These are phyloP conservation scores for Thraustochytrium sp. DNA, from an alignment of 352 stramenopile genomes.

Conservation along the genomic window DNA sequence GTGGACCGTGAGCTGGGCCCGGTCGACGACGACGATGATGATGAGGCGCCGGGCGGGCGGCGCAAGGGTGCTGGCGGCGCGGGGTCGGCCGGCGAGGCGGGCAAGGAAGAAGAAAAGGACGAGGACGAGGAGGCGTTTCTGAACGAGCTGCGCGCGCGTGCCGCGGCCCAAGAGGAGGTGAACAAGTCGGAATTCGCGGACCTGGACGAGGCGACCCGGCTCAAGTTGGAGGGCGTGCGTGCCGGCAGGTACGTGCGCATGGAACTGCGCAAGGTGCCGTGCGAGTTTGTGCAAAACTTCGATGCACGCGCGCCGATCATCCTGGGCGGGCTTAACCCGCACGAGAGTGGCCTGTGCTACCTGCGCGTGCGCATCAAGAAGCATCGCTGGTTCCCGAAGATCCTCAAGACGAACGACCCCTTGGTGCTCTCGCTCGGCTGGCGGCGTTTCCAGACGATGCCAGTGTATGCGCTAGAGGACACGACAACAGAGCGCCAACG, in stretches of 20 bases:
- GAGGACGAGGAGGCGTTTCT: slow-evolving; percentile 51
- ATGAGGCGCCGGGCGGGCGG: slow-evolving; percentile 57
- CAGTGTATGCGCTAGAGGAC: slow-evolving; percentile 97
- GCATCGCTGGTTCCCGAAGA: slow-evolving; percentile 96
- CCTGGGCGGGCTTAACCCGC: slow-evolving; percentile 87
- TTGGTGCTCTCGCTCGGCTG: slow-evolving; percentile 97
- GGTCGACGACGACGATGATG: slow-evolving; percentile 52
- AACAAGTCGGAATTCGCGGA: slow-evolving; percentile 39
- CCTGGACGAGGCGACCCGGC: slow-evolving; percentile 54
- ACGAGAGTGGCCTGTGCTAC: slow-evolving; percentile 89
- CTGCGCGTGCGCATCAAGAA: slow-evolving; percentile 96
- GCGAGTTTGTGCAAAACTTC: slow-evolving; percentile 91
- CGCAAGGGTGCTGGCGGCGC: slow-evolving; percentile 40
- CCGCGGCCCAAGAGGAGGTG: background rate
- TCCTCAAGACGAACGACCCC: slow-evolving; percentile 96
- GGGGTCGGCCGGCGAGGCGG: background rate
- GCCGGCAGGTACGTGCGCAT: slow-evolving; percentile 33
- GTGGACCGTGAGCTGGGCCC: slow-evolving; percentile 56
- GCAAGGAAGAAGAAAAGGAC: slow-evolving; percentile 48
- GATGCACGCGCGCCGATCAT: slow-evolving; percentile 74
- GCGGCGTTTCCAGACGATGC: slow-evolving; percentile 96
- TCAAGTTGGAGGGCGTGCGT: slow-evolving; percentile 78
- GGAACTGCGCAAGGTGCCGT: slow-evolving; percentile 60
- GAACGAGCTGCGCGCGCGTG: slow-evolving; percentile 3
- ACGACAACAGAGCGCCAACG: slow-evolving; percentile 85